Evolutionary conservation across 2,329 filamentous ascomycete species (phyloP), one percentile per base, ranked within the genome.

Genomic region (Parafenestella ontariensis): DNA sequence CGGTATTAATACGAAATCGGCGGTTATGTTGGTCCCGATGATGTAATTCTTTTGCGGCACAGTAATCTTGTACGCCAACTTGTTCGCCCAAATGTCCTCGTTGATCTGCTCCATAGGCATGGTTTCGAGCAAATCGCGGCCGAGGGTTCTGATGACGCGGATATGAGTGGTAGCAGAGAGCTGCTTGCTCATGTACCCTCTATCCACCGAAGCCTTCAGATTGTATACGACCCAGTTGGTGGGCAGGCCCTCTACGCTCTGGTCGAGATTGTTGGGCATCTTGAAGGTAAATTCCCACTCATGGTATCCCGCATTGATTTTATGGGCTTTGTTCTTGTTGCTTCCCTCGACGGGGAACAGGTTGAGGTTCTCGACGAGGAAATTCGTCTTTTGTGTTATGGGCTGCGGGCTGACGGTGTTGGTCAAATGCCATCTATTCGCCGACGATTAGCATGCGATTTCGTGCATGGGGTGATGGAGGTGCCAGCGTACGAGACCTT

Each of bases 41-140:
- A 96, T 90, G 49, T 96, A 89, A 1, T 95, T 95, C 79, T 97
- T 97, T 69, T 92, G 93, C 0, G 95, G 94, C 10, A 96, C 91
- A 53, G 91, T 87, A 59, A 99, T 92, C 26, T 92, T 94, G 78
- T 99, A 99, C 74, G 96, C 91, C 66, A 98, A 86, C 81, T 99
- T 99, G 80, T 96, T 95, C 5, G 92, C 90, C 95, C 95, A 99
- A 60, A 96, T 90, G 71, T 97, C 97, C 76, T 97, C 93, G 61
- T 98, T 93, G 59, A 91, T 83, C 81, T 85, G 74, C 63, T 77
- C 75, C 71, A 76, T 73, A 45, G 79, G 74, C 56, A 79, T 76
- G 52, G 76, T 78, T 57, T 82, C 79, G 91, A 97, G 95, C 43
- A 92, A 89, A 76, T 98, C 79, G 59, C 74, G 76, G 5, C 79